A percentile compares a stretch with the other conserved stretches of the same genome.
These are phyloP conservation scores for Tremella mesenterica DNA, from an alignment of 768 basidiomycete species.

Conservation along the genomic window DNA sequence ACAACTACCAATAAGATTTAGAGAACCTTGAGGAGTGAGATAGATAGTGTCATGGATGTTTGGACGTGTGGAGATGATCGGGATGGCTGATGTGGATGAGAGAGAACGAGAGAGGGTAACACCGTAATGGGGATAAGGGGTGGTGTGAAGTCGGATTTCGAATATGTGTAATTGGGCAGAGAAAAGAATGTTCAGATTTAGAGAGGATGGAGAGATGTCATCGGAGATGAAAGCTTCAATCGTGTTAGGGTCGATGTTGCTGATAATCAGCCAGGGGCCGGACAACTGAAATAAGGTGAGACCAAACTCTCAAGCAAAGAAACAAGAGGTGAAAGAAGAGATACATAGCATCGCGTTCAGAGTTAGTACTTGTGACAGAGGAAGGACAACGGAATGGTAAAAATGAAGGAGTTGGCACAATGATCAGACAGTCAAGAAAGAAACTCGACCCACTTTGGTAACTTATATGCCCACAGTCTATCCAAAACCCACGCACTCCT, in stretches of 20 bases:
- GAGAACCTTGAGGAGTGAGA: slow-evolving; percentile 52
- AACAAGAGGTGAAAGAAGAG: no score
- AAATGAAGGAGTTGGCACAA: no score
- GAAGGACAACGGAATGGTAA: no score
- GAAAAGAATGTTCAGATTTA: slow-evolving; percentile 31
- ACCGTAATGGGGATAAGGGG: slow-evolving; percentile 1
- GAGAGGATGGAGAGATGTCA: slow-evolving; percentile 13
- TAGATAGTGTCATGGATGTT: slow-evolving; percentile 63
- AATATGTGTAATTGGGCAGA: slow-evolving; percentile 18
- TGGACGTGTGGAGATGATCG: slow-evolving; percentile 58
- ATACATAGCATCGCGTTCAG: no score
- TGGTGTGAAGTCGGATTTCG: slow-evolving; percentile 5
- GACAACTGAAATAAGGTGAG: not conserved
- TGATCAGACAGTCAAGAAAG: no score
- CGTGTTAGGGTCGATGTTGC: slow-evolving; percentile 1
- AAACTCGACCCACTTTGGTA: slow-evolving; percentile 18
- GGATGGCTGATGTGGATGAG: slow-evolving; percentile 52
- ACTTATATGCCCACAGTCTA: slow-evolving; percentile 28
- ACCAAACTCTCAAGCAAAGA: no score
- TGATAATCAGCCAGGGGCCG: slow-evolving; percentile 4
- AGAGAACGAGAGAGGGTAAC: slow-evolving; percentile 37
- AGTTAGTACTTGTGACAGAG: no score
- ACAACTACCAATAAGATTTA: slow-evolving; percentile 60
- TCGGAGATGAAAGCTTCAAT: slow-evolving; percentile 21
- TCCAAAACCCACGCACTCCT: slow-evolving; percentile 33